Conservation (phyloP, 1,284 basidiomycete genomes). For the Schizophyllum commune region DNA sequence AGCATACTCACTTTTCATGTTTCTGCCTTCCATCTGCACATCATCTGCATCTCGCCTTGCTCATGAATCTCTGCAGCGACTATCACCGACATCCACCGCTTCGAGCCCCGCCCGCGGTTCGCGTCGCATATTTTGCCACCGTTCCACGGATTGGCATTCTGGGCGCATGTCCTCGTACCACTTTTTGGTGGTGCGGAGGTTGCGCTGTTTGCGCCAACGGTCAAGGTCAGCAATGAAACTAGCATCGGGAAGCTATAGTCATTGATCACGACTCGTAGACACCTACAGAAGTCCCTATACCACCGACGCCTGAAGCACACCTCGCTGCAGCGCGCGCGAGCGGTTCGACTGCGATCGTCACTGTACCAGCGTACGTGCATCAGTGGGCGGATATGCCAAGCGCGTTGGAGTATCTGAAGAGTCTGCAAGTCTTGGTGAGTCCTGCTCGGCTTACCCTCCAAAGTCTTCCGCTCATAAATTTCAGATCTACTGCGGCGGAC, state of each 20-base stretch:
- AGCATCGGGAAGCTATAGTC: too few species aligned
- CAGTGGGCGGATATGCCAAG: slow-evolving; percentile 14
- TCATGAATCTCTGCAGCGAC: background rate
- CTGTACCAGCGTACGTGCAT: slow-evolving; percentile 20
- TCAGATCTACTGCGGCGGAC: background rate
- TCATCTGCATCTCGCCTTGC: background rate
- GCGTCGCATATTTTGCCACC: slow-evolving; percentile 5
- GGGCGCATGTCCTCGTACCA: slow-evolving; percentile 2
- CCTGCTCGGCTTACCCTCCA: too few species aligned
- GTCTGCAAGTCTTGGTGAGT: slow-evolving; percentile 8
- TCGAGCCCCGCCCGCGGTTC: slow-evolving; percentile 1
- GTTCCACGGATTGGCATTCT: slow-evolving; percentile 3
- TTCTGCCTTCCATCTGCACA: background rate
- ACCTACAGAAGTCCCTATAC: background rate
- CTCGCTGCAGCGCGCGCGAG: slow-evolving; percentile 2
- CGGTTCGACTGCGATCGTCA: slow-evolving; percentile 7
- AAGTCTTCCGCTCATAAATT: too few species aligned
- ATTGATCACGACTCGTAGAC: background rate
- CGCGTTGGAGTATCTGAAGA: slow-evolving; percentile 7
- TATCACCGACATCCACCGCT: background rate
- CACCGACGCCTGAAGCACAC: slow-evolving; percentile 1
- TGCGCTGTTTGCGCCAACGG: background rate
- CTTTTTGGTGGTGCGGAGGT: background rate
- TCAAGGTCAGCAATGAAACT: background rate
- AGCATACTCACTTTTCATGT: too few species aligned